Conservation (phyloP, 257 asterid genomes). For the Solanum ossicruentum region DNA sequence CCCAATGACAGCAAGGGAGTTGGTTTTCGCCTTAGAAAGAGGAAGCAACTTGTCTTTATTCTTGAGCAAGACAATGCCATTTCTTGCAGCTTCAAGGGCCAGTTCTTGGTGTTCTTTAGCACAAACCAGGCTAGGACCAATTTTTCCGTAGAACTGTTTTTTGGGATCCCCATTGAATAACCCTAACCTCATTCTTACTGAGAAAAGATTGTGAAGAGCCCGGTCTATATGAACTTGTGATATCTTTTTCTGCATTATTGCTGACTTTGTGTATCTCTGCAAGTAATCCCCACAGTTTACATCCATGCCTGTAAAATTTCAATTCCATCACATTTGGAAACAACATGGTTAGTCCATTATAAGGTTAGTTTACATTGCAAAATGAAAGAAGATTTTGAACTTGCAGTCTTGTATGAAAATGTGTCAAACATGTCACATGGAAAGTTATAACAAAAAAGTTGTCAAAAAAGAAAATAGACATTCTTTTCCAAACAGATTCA, state of each 20-base stretch:
- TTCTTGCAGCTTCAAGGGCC: conserved; percentile 71
- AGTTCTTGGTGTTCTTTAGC: conserved; percentile 43
- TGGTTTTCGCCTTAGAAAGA: conserved; percentile 25
- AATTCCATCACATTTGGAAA: neutral
- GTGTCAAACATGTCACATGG: fast-evolving
- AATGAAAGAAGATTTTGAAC: neutral
- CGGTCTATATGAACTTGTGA: conserved; percentile 35
- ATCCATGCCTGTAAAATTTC: conserved; percentile 59
- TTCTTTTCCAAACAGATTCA: neutral
- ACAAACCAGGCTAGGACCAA: conserved; percentile 52
- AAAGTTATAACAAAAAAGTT: neutral
- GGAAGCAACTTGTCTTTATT: conserved; percentile 63
- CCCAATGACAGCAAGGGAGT: conserved; percentile 63
- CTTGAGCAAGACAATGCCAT: conserved; percentile 76
- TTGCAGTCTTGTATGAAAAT: neutral
- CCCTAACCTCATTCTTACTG: conserved; percentile 74
- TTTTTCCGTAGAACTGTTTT: conserved; percentile 28
- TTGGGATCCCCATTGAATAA: conserved; percentile 59
- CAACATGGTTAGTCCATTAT: neutral
- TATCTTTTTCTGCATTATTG: conserved; percentile 42
- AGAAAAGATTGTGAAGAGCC: conserved; percentile 72
- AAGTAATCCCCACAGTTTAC: conserved; percentile 64
- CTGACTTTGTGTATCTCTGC: conserved; percentile 54
- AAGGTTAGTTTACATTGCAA: neutral
- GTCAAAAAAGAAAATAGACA: neutral